Evolutionary conservation across 2,329 filamentous ascomycete species (phyloP).

Genomic region (Plectosphaerella cucumerina): DNA sequence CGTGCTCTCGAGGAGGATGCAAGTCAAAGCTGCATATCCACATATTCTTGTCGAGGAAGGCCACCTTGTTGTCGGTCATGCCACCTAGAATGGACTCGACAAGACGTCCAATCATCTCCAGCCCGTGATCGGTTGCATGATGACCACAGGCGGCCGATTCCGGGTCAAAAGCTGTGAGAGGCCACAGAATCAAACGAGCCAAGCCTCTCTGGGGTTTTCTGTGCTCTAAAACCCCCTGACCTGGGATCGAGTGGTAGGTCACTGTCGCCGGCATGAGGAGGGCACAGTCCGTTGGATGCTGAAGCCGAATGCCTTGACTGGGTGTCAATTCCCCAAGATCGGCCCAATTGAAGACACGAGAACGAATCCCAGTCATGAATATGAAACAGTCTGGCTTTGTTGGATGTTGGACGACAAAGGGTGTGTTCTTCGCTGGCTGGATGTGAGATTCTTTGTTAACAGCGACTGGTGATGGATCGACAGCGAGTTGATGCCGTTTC

Average conservation of each 20-base stretch:
- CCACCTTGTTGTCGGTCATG: slow-evolving; percentile 6
- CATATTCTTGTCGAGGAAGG: slow-evolving; percentile 18
- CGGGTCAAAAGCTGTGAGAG: slow-evolving; percentile 4
- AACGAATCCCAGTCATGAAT: background rate
- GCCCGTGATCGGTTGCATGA: slow-evolving; percentile 3
- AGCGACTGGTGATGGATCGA: background rate
- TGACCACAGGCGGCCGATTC: background rate
- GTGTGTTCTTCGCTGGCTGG: background rate
- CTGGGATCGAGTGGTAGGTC: slow-evolving; percentile 4
- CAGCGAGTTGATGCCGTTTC: background rate
- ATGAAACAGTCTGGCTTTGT: slow-evolving; percentile 9
- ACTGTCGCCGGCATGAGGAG: background rate
- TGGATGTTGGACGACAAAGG: slow-evolving; percentile 10
- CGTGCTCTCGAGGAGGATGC: background rate
- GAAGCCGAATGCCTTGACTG: slow-evolving; percentile 3
- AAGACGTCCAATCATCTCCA: slow-evolving; percentile 7
- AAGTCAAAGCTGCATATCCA: slow-evolving; percentile 22
- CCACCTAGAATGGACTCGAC: slow-evolving; percentile 12
- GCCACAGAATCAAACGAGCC: slow-evolving; percentile 6
- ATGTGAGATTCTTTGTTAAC: background rate
- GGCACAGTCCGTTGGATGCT: background rate
- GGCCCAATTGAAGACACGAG: slow-evolving; percentile 9
- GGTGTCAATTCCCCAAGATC: slow-evolving; percentile 9
- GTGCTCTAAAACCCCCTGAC: slow-evolving; percentile 4
- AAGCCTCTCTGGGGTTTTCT: background rate